A percentile compares a stretch with the other conserved stretches of the same genome.
phyloP scores from a whole-genome alignment of 2,329 filamentous ascomycete species.

The Celoporthe dispersa region DNA sequence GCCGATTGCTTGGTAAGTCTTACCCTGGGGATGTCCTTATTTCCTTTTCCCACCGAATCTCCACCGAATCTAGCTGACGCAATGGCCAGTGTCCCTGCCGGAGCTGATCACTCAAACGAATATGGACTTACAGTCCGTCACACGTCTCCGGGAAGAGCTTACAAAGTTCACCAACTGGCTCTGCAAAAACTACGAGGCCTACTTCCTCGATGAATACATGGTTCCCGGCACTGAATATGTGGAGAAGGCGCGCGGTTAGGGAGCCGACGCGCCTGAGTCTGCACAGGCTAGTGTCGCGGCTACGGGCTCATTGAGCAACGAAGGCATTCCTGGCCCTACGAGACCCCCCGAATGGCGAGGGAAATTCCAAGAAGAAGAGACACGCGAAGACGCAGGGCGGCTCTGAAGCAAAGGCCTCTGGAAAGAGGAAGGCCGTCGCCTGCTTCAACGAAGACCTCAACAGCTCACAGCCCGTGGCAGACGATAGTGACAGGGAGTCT shows the following conservation, averaged over 20 bases:
- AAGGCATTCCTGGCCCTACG: background rate
- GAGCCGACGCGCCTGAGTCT: background rate
- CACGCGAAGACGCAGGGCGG: background rate
- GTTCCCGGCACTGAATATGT: conserved; percentile 72
- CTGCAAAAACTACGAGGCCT: conserved; percentile 72
- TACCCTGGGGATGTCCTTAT: background rate
- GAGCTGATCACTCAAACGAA: conserved; percentile 97
- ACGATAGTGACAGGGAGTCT: background rate
- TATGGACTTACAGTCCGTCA: conserved; percentile 92
- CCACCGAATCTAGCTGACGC: background rate
- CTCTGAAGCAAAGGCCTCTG: background rate
- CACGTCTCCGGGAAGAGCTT: conserved; percentile 86
- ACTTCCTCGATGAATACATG: conserved; percentile 80
- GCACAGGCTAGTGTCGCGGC: background rate
- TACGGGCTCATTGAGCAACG: background rate
- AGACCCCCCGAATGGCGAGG: background rate
- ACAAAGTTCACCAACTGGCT: conserved; percentile 87
- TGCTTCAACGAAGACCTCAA: background rate
- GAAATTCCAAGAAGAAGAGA: background rate
- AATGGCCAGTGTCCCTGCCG: conserved; percentile 74
- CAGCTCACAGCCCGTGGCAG: background rate
- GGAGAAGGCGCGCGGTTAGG: conserved; percentile 61
- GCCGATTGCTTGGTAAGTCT: conserved; percentile 80
- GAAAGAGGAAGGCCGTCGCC: background rate
- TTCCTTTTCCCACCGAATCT: too few relatives aligned